A percentile compares a stretch with the other conserved stretches of the same genome.
These are phyloP conservation scores for Ophiostoma novo-ulmi DNA, from an alignment of 2,329 filamentous ascomycete species.

Conservation along the genomic window DNA sequence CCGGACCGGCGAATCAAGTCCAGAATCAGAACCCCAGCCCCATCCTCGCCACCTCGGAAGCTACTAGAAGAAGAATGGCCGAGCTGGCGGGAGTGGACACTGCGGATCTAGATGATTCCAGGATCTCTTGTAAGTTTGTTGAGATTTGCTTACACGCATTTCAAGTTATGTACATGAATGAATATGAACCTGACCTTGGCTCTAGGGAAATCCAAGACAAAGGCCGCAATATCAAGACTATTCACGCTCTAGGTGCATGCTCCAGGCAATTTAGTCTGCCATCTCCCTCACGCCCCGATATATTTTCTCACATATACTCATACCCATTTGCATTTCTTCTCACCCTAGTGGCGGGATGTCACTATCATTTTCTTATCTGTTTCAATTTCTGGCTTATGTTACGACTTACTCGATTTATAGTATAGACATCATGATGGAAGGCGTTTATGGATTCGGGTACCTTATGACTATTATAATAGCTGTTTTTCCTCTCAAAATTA, in stretches of 20 bases:
- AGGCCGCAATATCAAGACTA: background rate
- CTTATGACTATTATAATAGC: background rate
- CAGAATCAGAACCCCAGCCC: constrained; percentile 9
- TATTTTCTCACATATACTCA: background rate
- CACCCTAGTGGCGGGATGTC: background rate
- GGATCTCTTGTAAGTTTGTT: background rate
- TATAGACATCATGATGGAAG: background rate
- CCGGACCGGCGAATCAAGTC: background rate
- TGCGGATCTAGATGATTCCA: constrained; percentile 16
- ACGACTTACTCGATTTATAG: background rate
- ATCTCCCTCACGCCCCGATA: background rate
- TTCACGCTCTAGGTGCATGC: background rate
- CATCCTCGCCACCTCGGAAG: constrained; percentile 15
- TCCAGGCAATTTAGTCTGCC: background rate
- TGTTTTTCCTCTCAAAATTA: background rate
- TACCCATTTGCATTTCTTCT: constrained; percentile 15
- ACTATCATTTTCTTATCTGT: background rate
- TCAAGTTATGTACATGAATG: background rate
- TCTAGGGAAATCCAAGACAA: constrained; percentile 16
- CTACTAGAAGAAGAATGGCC: constrained; percentile 32
- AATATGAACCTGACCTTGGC: background rate
- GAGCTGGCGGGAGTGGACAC: constrained; percentile 31
- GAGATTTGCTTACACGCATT: background rate
- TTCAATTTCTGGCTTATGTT: background rate
- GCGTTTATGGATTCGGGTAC: background rate